Evolutionary conservation across 805 yeast genomes (phyloP).

Genomic region (Candida khao-thaluensis): DNA sequence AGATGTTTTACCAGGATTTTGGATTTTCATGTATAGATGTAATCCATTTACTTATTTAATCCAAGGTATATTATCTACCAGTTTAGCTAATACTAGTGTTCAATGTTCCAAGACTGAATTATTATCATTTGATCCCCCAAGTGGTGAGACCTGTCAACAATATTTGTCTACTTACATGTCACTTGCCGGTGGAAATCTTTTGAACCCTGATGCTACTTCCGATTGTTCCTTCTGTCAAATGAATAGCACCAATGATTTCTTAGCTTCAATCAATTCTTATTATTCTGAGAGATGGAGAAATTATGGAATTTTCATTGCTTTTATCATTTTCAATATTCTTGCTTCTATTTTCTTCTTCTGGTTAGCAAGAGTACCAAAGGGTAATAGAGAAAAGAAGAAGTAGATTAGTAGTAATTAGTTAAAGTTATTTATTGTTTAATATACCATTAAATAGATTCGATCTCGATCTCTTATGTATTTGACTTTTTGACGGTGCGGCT

Average conservation of each 20-base stretch:
- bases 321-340: slow-evolving; percentile 34
- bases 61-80: slow-evolving; percentile 45
- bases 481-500: too few species aligned
- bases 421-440: too few species aligned
- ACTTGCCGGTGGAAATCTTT: slow-evolving; percentile 46
- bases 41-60: slow-evolving; percentile 67
- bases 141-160: slow-evolving; percentile 30
- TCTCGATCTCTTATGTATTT: too few species aligned
- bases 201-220: slow-evolving; percentile 41
- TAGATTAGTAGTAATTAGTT: slow-evolving; percentile 6
- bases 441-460: neutral
- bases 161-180: slow-evolving; percentile 25
- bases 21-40: slow-evolving; percentile 79
- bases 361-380: slow-evolving; percentile 74
- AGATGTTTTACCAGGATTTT: slow-evolving; percentile 40
- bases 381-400: slow-evolving; percentile 37
- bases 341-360: slow-evolving; percentile 45
- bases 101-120: slow-evolving; percentile 27
- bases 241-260: slow-evolving; percentile 56
- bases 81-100: slow-evolving; percentile 37
- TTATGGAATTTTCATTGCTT: slow-evolving; percentile 50
- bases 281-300: slow-evolving; percentile 66
- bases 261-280: slow-evolving; percentile 44
- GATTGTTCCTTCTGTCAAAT: slow-evolving; percentile 63
- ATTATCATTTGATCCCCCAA: slow-evolving; percentile 20